Evolutionary conservation across 2,329 filamentous ascomycete genomes (phyloP), one percentile per base, ranked within the genome.

Genomic region (Epichloe sylvatica): DNA sequence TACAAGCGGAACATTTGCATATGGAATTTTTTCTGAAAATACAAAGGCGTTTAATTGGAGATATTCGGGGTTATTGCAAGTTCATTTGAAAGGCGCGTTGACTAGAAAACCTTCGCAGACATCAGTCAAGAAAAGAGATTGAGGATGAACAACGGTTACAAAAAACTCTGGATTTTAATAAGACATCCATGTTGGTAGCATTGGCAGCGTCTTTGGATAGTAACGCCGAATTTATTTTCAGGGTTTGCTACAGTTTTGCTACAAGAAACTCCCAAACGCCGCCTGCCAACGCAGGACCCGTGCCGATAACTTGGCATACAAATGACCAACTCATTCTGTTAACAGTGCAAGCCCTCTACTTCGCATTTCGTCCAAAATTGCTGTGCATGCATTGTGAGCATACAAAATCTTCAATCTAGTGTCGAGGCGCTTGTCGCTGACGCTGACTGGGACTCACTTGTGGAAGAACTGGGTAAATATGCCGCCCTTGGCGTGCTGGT

Each of bases 391-490:
- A 17, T n/a, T 47, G 35, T 36, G 25, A 45, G 25, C 36, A 30
- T 36, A 11, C 2, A 7, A 15, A 5, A 25, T 39, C 13, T 23
- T 23, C 34, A 25, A 13, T 11, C 1, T 21, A 9, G 11, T 15
- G 1, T 34, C 2, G 23, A 36, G 8, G 19, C 7, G 4, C 5
- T 15, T 15, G 11, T 21, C 15, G 25, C 13, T 25, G 41, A 15
- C 1, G 59, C 73, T 2, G 4, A 11, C 13, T 11, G 41, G 8
- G 11, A 59, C 73, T 48, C 62, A 80, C 76, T 72, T 77, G 56
- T 77, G 70, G 73, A 78, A 80, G 66, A 78, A 70, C 53, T 71
- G 67, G 49, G 73, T 73, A 47, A 80, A 64, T 53, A 79, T 63
- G 39, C 76, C 76, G 1, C 69, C 59, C 46, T 67, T 62, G 13